Percentiles rank a stretch among this genome's conserved stretches.
These are phyloP conservation scores for Suillus alpinus DNA, from an alignment of 768 basidiomycete genomes.

Conservation along the genomic window DNA sequence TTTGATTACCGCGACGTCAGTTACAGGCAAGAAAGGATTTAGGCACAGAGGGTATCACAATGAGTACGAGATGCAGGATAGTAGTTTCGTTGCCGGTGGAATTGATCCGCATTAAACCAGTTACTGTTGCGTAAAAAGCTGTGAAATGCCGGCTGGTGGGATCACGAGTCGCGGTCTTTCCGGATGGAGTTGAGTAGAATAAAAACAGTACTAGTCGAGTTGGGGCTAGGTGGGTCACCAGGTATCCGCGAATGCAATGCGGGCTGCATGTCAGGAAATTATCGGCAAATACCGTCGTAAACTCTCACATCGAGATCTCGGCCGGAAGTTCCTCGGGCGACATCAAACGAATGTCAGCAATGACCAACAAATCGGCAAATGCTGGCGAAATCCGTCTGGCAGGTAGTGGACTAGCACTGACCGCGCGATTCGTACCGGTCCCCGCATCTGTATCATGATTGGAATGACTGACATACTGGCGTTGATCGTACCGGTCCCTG, in stretches of 20 bases:
- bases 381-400: background rate
- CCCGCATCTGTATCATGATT: background rate
- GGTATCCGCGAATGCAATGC: background rate
- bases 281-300: background rate
- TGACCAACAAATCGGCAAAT: background rate
- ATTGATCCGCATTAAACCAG: background rate
- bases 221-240: background rate
- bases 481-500: background rate
- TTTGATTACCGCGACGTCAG: background rate
- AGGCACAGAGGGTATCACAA: background rate
- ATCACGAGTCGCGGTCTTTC: background rate
- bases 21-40: background rate
- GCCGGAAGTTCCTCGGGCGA: background rate
- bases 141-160: background rate
- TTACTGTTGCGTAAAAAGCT: background rate
- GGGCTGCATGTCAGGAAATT: background rate
- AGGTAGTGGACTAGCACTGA: background rate
- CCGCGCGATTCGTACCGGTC: background rate
- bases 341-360: background rate
- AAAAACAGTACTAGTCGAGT: background rate
- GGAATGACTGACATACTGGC: background rate
- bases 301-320: background rate
- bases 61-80: too few species aligned
- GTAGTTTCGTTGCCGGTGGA: background rate
- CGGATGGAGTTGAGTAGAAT: background rate